Evolutionary conservation across 2,329 filamentous ascomycete genomes (phyloP).

Genomic region (Fusarium bulbicola): DNA sequence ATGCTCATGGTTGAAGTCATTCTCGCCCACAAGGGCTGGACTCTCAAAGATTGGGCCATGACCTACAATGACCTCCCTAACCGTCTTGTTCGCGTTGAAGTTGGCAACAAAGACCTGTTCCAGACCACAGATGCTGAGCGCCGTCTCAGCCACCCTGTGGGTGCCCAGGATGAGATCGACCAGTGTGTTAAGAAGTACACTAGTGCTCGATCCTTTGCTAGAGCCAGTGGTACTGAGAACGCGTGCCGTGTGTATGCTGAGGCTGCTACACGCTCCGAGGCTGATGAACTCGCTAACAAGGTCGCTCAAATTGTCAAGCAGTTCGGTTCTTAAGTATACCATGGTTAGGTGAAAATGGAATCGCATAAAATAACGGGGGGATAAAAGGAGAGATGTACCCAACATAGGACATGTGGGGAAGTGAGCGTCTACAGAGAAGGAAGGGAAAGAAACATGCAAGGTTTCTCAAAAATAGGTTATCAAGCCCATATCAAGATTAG

Average conservation of each 20-base stretch:
- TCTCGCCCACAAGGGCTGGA: constrained; percentile 93
- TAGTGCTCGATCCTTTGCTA: constrained; percentile 87
- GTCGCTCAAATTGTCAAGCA: constrained; percentile 80
- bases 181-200: constrained; percentile 89
- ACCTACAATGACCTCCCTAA: constrained; percentile 96
- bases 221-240: constrained; percentile 95
- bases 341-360: background rate
- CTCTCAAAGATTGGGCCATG: constrained; percentile 86
- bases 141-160: constrained; percentile 79
- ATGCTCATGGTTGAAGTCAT: constrained; percentile 96
- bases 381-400: background rate
- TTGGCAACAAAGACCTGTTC: constrained; percentile 88
- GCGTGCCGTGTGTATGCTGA: constrained; percentile 96
- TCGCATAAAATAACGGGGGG: constrained; percentile 20
- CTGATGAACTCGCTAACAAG: constrained; percentile 87
- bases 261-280: constrained; percentile 86
- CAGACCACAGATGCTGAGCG: constrained; percentile 92
- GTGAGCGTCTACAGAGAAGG: background rate
- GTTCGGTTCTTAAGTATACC: constrained; percentile 48
- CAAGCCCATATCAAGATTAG: constrained; percentile 14
- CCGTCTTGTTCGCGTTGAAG: constrained; percentile 91
- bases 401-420: constrained; percentile 1
- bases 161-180: constrained; percentile 88
- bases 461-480: constrained; percentile 12
- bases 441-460: constrained; percentile 3